These are phyloP conservation scores for Alloteropsis semialata DNA, from an alignment of 176 grass and related monocot species.

Conservation along the genomic window DNA sequence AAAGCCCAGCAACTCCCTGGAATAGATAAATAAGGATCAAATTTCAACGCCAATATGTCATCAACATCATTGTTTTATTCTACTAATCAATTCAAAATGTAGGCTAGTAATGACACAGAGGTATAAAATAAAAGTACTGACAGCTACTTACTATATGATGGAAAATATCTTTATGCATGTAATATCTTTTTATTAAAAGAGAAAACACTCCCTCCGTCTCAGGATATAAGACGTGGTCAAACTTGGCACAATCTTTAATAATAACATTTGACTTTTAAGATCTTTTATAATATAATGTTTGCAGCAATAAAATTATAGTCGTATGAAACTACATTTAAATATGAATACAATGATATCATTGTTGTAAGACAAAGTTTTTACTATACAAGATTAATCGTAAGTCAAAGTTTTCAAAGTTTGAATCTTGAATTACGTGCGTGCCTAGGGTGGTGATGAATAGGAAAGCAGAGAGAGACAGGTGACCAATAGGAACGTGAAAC, in stretches of 20 bases:
- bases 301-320: no score
- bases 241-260: no score
- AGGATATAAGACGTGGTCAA: no score
- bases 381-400: no score
- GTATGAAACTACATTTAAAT: no score
- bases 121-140: not conserved
- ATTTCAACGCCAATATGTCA: not conserved
- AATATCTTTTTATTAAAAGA: not conserved
- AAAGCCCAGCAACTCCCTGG: constrained; percentile 90
- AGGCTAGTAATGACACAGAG: not conserved
- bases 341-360: no score
- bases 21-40: constrained; percentile 20
- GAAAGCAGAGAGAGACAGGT: not conserved
- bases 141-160: not conserved
- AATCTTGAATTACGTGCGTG: no score
- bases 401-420: no score
- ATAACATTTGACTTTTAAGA: no score
- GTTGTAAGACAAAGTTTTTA: no score
- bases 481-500: constrained; percentile 17
- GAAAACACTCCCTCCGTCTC: no score
- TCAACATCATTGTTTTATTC: not conserved
- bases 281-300: no score
- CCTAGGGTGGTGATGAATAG: not conserved
- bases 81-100: not conserved
- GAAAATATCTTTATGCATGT: not conserved